Base-by-base conservation (phyloP, 306 rosid genomes). In the Vigna hirtella region DNA sequence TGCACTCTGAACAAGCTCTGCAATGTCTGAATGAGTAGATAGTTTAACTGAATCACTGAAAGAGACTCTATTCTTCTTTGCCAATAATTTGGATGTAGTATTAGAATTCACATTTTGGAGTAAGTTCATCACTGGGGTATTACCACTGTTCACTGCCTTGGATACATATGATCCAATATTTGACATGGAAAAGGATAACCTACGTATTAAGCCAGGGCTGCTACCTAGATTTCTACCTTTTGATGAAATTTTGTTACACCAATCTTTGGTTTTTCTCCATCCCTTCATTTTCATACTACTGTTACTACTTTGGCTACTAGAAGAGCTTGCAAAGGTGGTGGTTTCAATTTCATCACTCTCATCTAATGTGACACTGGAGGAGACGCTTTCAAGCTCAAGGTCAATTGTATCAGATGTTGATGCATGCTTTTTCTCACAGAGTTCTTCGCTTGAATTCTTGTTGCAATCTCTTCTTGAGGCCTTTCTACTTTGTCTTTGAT, bases 221-320 rank as follows among this genome's bases (percentile, higher is more conserved):
- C 62, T 79, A 5, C 13, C 26, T 18, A 74, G 53, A 38, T 69
- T 64, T 42, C 73, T 15, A 63, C 38, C 81, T 32, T 59, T 18
- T 3, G 73, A 16, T n/a, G 70, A 74, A 66, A 34, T 38, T 5
- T 8, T 48, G 36, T 22, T 68, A n/a, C 62, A 53, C n/a, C 49
- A 32, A 70, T 73, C 83, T 30, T 72, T 77, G 61, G 73, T 47
- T 69, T 70, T 81, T 40, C 68, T 71, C 85, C 84, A 77, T 50
- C 32, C 62, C 66, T 61, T 84, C 14, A 79, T 51, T 42, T 49
- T 80, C 4, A 42, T 70, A 30, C 67, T 83, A 17, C 45, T 53
- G 1, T 56, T 32, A 28, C 86, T 74, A 55, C 64, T 77, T 77
- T 78, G 87, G 67, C 88, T 74, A 22, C 87, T 89, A 17, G 86